Conservation (phyloP, 2,329 filamentous ascomycete species). For the Claviceps pazoutovae region DNA sequence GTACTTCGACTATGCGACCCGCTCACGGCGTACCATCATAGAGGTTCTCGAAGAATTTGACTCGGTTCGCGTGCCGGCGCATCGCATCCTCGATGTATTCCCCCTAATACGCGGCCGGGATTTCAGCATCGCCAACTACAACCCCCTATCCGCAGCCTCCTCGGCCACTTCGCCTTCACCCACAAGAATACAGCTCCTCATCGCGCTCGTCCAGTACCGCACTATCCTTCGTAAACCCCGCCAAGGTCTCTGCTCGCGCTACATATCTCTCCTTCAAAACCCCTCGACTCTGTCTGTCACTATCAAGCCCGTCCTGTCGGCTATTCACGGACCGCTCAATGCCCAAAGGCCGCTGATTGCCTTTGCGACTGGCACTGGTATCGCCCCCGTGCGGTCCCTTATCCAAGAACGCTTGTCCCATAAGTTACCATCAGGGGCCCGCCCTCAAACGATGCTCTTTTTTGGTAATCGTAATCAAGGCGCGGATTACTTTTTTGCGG, state of each 20-base stretch:
- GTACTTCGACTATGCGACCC: conserved; percentile 88
- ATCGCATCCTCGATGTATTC: conserved; percentile 57
- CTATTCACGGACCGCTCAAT: conserved; percentile 25
- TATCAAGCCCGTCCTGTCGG: conserved; percentile 33
- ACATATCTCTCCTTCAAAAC: conserved; percentile 51
- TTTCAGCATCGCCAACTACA: conserved; percentile 81
- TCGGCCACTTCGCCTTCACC: conserved; percentile 9
- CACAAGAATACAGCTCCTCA: conserved; percentile 50
- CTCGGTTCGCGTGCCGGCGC: conserved; percentile 66
- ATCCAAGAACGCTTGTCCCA: conserved; percentile 53
- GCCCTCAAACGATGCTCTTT: conserved; percentile 46
- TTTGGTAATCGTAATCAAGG: conserved; percentile 67
- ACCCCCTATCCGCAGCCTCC: conserved; percentile 14
- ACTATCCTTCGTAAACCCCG: conserved; percentile 75
- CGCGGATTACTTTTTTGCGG: conserved; percentile 68
- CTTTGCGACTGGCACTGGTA: conserved; percentile 72
- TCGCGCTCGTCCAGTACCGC: conserved; percentile 82
- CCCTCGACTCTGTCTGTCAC: conserved; percentile 47
- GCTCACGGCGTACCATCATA: conserved; percentile 77
- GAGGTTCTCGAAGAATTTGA: conserved; percentile 88
- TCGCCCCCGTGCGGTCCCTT: conserved; percentile 72
- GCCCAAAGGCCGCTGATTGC: conserved; percentile 50
- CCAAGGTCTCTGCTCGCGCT: conserved; percentile 80
- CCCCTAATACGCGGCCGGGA: conserved; percentile 77
- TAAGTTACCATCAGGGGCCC: background rate